Percentiles rank a stretch among this genome's conserved stretches.
Evolutionary conservation across 768 basidiomycete species (phyloP).

Genomic region (Leccinum barrowsii): DNA sequence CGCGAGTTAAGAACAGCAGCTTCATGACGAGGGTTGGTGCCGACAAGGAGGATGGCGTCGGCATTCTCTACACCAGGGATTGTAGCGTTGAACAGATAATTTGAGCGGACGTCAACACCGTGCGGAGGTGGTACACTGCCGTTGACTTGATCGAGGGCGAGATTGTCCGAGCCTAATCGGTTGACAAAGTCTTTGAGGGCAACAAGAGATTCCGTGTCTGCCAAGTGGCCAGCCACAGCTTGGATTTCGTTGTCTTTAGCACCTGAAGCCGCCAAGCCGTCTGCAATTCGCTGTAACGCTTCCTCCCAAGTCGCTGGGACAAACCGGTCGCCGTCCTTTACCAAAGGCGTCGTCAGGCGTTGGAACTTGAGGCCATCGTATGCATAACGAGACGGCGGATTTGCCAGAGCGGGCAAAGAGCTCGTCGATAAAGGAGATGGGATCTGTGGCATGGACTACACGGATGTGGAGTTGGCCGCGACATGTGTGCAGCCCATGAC

Average conservation of each 20-base stretch:
- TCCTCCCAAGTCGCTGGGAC: constrained; percentile 89
- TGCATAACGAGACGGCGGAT: constrained; percentile 64
- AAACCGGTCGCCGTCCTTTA: constrained; percentile 92
- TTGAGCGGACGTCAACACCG: constrained; percentile 88
- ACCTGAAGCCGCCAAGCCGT: constrained; percentile 76
- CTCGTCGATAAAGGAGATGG: too few species aligned
- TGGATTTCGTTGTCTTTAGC: constrained; percentile 92
- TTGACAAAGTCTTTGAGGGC: constrained; percentile 63
- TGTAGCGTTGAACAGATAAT: constrained; percentile 94
- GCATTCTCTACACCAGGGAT: constrained; percentile 89
- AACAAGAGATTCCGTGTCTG: constrained; percentile 91
- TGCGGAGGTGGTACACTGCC: constrained; percentile 70
- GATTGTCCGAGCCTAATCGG: too few species aligned
- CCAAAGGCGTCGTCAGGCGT: constrained; percentile 85
- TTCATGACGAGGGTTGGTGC: constrained; percentile 42
- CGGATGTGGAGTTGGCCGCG: too few species aligned
- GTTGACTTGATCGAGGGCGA: constrained; percentile 63
- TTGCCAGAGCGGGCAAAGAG: too few species aligned
- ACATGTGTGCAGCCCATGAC: too few species aligned
- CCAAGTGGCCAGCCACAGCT: constrained; percentile 87
- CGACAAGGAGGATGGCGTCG: constrained; percentile 89
- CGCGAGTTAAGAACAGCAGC: constrained; percentile 83
- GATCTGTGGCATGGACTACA: too few species aligned
- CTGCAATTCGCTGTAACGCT: constrained; percentile 72
- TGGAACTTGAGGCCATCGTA: constrained; percentile 96